Evolutionary conservation across 768 basidiomycete species (phyloP).

Genomic region (Phaeotremella fagi): DNA sequence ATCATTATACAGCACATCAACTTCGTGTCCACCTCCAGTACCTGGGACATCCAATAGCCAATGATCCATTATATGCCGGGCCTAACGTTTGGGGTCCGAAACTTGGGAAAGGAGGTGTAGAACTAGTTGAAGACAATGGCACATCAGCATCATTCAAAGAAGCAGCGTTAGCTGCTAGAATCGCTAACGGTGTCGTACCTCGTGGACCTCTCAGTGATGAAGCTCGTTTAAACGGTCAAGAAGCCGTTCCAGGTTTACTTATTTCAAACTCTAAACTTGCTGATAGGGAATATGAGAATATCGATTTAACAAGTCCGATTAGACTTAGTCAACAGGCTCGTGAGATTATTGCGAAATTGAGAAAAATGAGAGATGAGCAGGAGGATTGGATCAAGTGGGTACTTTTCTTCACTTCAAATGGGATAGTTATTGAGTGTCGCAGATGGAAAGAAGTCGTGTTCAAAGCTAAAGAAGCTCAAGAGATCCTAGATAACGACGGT

Average conservation of each 20-base stretch:
- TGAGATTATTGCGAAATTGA: constrained; percentile 44
- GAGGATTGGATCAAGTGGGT: constrained; percentile 48
- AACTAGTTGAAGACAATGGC: constrained; percentile 51
- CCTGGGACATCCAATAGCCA: constrained; percentile 87
- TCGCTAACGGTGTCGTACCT: neutral
- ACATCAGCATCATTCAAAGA: neutral
- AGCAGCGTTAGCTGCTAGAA: constrained; percentile 2
- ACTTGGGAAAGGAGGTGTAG: constrained; percentile 74
- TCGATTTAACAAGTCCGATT: constrained; percentile 46
- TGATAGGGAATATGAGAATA: constrained; percentile 31
- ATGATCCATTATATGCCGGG: constrained; percentile 89
- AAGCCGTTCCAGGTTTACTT: constrained; percentile 4
- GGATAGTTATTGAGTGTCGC: too few relatives aligned
- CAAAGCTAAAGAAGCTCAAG: constrained; percentile 37
- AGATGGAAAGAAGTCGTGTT: constrained; percentile 50
- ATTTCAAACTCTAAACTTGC: neutral
- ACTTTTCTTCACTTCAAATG: neutral
- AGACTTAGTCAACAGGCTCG: constrained; percentile 46
- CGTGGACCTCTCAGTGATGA: constrained; percentile 11
- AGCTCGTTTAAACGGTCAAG: constrained; percentile 45
- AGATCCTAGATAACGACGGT: constrained; percentile 17
- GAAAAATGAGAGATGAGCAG: constrained; percentile 46
- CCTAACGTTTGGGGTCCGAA: constrained; percentile 58
- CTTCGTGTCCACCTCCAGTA: constrained; percentile 94
- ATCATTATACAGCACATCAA: constrained; percentile 69